Evolutionary conservation across 2,329 filamentous ascomycete species (phyloP), one percentile per base, ranked within the genome.

Genomic region (Exophiala bonariae): DNA sequence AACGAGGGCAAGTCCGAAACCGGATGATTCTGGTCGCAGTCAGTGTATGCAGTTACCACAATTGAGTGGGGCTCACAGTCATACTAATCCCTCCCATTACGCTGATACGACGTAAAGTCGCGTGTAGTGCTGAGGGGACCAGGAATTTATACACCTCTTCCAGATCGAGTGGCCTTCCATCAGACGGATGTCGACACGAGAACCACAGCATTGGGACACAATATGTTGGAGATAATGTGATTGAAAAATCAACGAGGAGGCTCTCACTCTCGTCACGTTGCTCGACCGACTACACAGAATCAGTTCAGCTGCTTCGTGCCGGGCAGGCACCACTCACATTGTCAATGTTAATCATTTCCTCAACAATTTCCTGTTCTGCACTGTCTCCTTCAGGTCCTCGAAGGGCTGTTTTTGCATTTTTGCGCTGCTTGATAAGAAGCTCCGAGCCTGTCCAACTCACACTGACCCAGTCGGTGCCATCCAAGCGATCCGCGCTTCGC

Each of bases 121-220:
- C 69, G 63, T 81, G 85, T 70, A 80, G 84, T 59, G 81, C 74
- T 41, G 79, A 71, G 14, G 87, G 86, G 36, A 91, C 85, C 38
- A 92, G 74, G 55, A 79, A 78, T 52, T 81, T 76, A 65, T 89
- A 89, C 53, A 90, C 80, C 3, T 80, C 80, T 52, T 89, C 83
- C 57, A 89, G 72, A 59, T 79, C 76, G 60, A 80, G 68, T 31
- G 75, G 70, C 54, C 83, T 80, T 48, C 75, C 73, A 38, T 72
- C 67, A 14, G 79, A 76, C 49, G 82, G 68, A 50, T 78, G 76
- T 56, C 81, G 78, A 59, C 89, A 67, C 44, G 74, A 80, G 71
- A 92, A 89, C 80, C 87, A 91, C 46, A 91, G 74, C 49, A 87
- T 86, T 7, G 87, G 87, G 36, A 85, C 80, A 52, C 78, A 78